phyloP scores from a whole-genome alignment of 352 stramenopile species.

The Globisporangium acanthophoron region DNA sequence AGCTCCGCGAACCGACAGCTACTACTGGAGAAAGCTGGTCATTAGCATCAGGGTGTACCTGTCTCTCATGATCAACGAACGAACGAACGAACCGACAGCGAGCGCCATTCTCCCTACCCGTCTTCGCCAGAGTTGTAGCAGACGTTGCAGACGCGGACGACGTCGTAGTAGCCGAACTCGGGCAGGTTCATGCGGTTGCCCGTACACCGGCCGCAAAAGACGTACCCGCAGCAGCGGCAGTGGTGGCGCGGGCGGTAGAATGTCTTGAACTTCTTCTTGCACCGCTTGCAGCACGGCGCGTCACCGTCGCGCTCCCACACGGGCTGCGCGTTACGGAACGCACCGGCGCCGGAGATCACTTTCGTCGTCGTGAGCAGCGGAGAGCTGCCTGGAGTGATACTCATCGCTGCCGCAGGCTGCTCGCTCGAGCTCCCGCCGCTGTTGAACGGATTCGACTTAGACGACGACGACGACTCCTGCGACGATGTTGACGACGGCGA shows the following conservation, averaged over 20 bases:
- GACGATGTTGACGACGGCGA: slow-evolving; percentile 21
- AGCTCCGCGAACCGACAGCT: slow-evolving; percentile 31
- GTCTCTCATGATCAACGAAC: not conserved
- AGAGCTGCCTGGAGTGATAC: slow-evolving; percentile 57
- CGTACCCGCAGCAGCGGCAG: slow-evolving; percentile 80
- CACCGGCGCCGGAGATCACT: slow-evolving; percentile 49
- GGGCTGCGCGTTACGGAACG: slow-evolving; percentile 70
- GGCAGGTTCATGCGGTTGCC: slow-evolving; percentile 83
- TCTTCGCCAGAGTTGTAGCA: slow-evolving; percentile 82
- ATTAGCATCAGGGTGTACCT: not conserved
- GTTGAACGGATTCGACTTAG: slow-evolving; percentile 8
- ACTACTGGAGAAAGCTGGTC: slow-evolving; percentile 17
- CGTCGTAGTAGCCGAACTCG: slow-evolving; percentile 85
- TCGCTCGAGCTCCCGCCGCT: slow-evolving; percentile 7
- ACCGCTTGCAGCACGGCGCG: slow-evolving; percentile 79
- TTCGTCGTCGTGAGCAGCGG: slow-evolving; percentile 60
- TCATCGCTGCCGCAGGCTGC: slow-evolving; percentile 23
- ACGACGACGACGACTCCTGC: slow-evolving; percentile 12
- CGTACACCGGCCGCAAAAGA: slow-evolving; percentile 77
- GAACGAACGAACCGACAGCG: not conserved
- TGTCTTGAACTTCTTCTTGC: slow-evolving; percentile 88
- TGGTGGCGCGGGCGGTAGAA: slow-evolving; percentile 79
- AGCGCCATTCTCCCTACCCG: slow-evolving; percentile 11
- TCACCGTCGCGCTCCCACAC: slow-evolving; percentile 83
- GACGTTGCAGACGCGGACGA: slow-evolving; percentile 73